phyloP scores from a whole-genome alignment of 805 yeast genomes.

The Saturnispora kantuleensis region DNA sequence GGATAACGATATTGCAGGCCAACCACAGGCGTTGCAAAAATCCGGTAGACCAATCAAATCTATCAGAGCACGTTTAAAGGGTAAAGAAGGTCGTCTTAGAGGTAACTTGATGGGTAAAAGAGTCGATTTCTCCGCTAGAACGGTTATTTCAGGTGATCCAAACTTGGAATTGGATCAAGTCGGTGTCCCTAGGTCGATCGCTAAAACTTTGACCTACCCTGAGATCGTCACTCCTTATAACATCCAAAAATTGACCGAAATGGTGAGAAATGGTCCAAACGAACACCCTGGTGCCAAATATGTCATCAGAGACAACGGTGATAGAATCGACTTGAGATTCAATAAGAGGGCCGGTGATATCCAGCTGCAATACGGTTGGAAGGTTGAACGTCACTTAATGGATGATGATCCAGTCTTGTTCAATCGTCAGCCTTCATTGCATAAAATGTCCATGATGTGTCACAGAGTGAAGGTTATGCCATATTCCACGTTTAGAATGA shows the following conservation, averaged over 20 bases:
- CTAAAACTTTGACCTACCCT: slow-evolving; percentile 91
- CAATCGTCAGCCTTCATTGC: slow-evolving; percentile 98
- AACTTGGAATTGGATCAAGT: slow-evolving; percentile 95
- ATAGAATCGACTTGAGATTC: slow-evolving; percentile 93
- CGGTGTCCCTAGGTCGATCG: slow-evolving; percentile 96
- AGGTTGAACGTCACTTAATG: slow-evolving; percentile 95
- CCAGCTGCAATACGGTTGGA: slow-evolving; percentile 97
- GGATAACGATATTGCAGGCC: slow-evolving; percentile 99
- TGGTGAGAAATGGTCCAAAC: slow-evolving; percentile 95
- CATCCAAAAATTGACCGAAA: slow-evolving; percentile 84
- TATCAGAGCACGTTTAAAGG: slow-evolving; percentile 98
- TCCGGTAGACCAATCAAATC: slow-evolving; percentile 98
- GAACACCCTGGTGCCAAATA: slow-evolving; percentile 99
- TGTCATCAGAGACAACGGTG: slow-evolving; percentile 97
- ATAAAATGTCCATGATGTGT: slow-evolving; percentile 99
- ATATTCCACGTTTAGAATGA: slow-evolving; percentile 92
- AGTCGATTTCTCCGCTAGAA: slow-evolving; percentile 97
- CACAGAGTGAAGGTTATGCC: slow-evolving; percentile 99
- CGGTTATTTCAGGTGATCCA: slow-evolving; percentile 99
- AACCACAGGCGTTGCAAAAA: slow-evolving; percentile 97
- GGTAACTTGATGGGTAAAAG: slow-evolving; percentile 99
- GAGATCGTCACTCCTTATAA: slow-evolving; percentile 97
- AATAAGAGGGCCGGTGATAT: slow-evolving; percentile 98
- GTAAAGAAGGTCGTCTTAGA: slow-evolving; percentile 98
- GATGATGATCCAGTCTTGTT: slow-evolving; percentile 96